Conservation (phyloP, 371 early-diverging fungal genomes). For the Mycotypha africana region DNA sequence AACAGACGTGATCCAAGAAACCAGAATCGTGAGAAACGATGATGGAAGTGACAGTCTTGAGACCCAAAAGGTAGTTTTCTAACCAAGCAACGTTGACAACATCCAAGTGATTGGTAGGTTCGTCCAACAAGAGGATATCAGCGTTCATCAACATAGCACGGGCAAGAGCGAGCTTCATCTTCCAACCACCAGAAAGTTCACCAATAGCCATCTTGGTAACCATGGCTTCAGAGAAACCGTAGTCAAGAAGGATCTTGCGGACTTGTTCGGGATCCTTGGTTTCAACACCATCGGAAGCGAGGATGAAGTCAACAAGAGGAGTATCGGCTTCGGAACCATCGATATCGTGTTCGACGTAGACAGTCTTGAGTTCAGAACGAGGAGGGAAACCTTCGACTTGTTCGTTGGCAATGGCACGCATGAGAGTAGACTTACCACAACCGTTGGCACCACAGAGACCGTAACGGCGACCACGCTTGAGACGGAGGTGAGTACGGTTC, state of each 20-base stretch:
- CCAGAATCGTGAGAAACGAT: slow-evolving; percentile 89
- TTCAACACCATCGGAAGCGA: slow-evolving; percentile 49
- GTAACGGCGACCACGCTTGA: slow-evolving; percentile 77
- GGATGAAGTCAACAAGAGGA: slow-evolving; percentile 64
- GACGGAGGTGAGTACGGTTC: slow-evolving; percentile 68
- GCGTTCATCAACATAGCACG: slow-evolving; percentile 83
- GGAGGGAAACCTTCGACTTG: slow-evolving; percentile 79
- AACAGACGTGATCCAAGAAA: slow-evolving; percentile 84
- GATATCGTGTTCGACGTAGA: slow-evolving; percentile 73
- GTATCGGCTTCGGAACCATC: slow-evolving; percentile 70
- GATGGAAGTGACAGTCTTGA: slow-evolving; percentile 71
- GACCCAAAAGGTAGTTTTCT: slow-evolving; percentile 68
- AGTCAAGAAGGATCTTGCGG: slow-evolving; percentile 51
- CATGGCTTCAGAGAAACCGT: slow-evolving; percentile 69
- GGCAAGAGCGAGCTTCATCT: slow-evolving; percentile 85
- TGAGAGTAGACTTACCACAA: slow-evolving; percentile 84
- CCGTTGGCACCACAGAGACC: slow-evolving; percentile 86
- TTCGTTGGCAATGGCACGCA: slow-evolving; percentile 76
- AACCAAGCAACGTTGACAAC: slow-evolving; percentile 78
- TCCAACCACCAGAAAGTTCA: slow-evolving; percentile 85
- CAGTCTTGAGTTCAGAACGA: slow-evolving; percentile 62
- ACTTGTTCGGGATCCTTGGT: slow-evolving; percentile 47
- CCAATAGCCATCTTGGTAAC: slow-evolving; percentile 58
- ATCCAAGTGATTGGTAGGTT: slow-evolving; percentile 93
- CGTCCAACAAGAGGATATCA: slow-evolving; percentile 84